These are phyloP conservation scores for Wickerhamomyces canadensis DNA, from an alignment of 805 yeast species.

Conservation along the genomic window DNA sequence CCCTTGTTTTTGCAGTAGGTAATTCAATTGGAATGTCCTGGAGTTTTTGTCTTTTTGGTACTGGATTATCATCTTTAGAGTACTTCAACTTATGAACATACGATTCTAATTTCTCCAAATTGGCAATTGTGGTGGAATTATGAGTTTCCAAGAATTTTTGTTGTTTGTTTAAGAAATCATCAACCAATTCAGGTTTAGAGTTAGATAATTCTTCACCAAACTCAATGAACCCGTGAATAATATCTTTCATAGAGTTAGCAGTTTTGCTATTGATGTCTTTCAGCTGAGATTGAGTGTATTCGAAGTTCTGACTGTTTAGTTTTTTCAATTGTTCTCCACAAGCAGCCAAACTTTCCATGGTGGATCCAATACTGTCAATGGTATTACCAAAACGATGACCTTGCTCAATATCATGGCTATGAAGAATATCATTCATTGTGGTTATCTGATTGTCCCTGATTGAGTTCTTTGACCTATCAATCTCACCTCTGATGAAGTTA, in stretches of 20 bases:
- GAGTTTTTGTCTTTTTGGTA: conserved; percentile 19
- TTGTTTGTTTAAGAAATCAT: conserved; percentile 9
- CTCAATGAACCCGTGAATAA: conserved; percentile 8
- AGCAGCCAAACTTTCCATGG: conserved; percentile 8
- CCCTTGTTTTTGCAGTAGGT: conserved; percentile 13
- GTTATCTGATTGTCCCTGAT: conserved; percentile 13
- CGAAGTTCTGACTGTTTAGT: conserved; percentile 10
- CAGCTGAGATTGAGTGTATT: conserved; percentile 13
- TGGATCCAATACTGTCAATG: conserved; percentile 5
- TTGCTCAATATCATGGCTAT: conserved; percentile 6
- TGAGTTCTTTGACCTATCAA: conserved; percentile 1
- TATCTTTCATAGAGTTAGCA: conserved; percentile 8
- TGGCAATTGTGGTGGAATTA: conserved; percentile 1
- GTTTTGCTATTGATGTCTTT: conserved; percentile 9
- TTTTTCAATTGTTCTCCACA: conserved; percentile 8
- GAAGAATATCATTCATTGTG: conserved; percentile 12
- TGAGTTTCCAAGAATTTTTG: conserved; percentile 3
- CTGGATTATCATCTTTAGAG: conserved; percentile 8
- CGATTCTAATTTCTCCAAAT: conserved; percentile 4
- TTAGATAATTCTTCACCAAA: conserved; percentile 9
- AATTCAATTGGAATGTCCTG: conserved; percentile 1
- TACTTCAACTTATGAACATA: conserved; percentile 3
- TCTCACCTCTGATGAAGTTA: not conserved
- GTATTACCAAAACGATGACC: conserved; percentile 1
- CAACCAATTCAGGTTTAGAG: conserved; percentile 16